Evolutionary conservation across 176 grass and related monocot genomes (phyloP), one percentile per base, ranked within the genome.

Genomic region (Avena atlantica): DNA sequence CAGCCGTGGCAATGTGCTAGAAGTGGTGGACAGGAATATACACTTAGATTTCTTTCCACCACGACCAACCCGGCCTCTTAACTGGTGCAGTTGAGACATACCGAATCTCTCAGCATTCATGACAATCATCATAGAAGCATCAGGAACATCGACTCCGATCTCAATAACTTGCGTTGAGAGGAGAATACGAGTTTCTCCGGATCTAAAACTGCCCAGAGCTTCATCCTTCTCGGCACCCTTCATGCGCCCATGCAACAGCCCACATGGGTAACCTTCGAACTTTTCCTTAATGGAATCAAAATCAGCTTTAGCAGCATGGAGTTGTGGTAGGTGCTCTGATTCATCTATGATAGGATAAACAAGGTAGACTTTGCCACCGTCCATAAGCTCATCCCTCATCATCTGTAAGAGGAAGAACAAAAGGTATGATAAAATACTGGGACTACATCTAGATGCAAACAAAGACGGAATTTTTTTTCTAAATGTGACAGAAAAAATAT

Each of bases 101-200:
- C 96, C 96, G 78, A 96, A 96, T 66, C 93, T 92, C 82, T 98
- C 96, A 1, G 96, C 92, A 36, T 98, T 98, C 86, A 98, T 86
- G 42, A 96, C 92, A 83, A 98, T 66, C 93, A 98, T 98, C 96
- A 98, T 94, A 29, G 93, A 94, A 81, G 96, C 96, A 81, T 96
- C 93, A 72, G 93, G 93, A 89, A 98, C 89, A 85, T 98, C 92
- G 0, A 98, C 93, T 9, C 96, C 96, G 20, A 98, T 94, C 87
- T 96, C 96, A 68, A 98, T 93, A 34, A 98, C 93, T 86, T 96
- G 93, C 9, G 96, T 98, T 19, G 96, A 86, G 31, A 95, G 82
- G 64, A 98, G 92, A 76, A 98, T 92, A 58, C 82, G 87, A 21
- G 90, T 92, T 69, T 87, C 79, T 62, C 96, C 96, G 12, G 85